phyloP scores from a whole-genome alignment of 1,139 yeast species.

The Geotrichum cucujoidarum region DNA sequence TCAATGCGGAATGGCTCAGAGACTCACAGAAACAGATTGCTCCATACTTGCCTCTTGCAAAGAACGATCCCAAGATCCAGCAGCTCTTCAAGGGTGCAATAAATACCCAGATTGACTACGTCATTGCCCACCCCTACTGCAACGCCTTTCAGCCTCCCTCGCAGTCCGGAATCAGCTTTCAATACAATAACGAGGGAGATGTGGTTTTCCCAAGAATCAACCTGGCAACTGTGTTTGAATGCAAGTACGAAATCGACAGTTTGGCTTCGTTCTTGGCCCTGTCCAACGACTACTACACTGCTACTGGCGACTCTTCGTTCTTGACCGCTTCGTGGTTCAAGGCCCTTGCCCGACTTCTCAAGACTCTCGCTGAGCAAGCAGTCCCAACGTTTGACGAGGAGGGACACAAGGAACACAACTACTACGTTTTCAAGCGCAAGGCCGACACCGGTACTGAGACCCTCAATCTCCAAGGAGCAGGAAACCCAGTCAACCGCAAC shows the following conservation, averaged over 20 bases:
- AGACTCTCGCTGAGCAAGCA: constrained; percentile 57
- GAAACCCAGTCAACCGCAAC: constrained; percentile 71
- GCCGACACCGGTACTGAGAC: constrained; percentile 81
- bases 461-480: constrained; percentile 67
- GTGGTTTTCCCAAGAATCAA: constrained; percentile 64
- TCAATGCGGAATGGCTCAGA: constrained; percentile 82
- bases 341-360: constrained; percentile 52
- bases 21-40: constrained; percentile 82
- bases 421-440: constrained; percentile 65
- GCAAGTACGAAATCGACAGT: constrained; percentile 85
- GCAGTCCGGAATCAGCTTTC: constrained; percentile 46
- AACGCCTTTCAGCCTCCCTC: constrained; percentile 89
- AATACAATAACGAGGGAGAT: constrained; percentile 57
- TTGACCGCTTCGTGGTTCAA: constrained; percentile 52
- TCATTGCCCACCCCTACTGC: constrained; percentile 67
- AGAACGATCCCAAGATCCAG: constrained; percentile 47
- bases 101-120: constrained; percentile 65
- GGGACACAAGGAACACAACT: constrained; percentile 46
- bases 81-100: constrained; percentile 71
- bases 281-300: constrained; percentile 61
- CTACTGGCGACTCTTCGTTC: constrained; percentile 50
- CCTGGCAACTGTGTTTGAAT: constrained; percentile 73
- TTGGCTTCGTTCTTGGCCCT: constrained; percentile 75
- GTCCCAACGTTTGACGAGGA: constrained; percentile 55
- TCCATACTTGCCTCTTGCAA: constrained; percentile 59